A percentile compares a stretch with the other conserved stretches of the same genome.
phyloP scores from a whole-genome alignment of 345 rosid genomes.

The Eucalyptus viminalis region DNA sequence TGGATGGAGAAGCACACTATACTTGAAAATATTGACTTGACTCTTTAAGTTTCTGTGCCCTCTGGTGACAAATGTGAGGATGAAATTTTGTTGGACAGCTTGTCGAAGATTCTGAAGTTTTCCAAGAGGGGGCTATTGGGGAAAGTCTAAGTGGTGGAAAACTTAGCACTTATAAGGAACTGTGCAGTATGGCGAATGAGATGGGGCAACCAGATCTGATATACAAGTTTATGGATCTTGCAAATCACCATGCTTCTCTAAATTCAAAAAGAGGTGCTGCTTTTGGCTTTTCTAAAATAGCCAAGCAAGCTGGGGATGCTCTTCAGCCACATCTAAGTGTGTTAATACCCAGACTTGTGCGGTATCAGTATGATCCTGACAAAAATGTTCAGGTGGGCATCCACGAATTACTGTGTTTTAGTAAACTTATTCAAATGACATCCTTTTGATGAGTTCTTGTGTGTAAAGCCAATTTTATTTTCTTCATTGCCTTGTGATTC shows the following conservation, averaged over 20 bases:
- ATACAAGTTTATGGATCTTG: conserved; percentile 96
- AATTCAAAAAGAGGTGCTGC: conserved; percentile 97
- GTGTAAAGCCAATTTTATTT: background rate
- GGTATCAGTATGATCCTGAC: conserved; percentile 96
- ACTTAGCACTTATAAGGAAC: conserved; percentile 92
- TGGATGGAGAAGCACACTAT: background rate
- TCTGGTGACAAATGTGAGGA: background rate
- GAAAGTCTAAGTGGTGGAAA: conserved; percentile 82
- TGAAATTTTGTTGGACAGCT: conserved; percentile 31
- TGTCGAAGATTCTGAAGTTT: conserved; percentile 84
- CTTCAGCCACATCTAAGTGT: conserved; percentile 70
- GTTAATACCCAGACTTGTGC: conserved; percentile 84
- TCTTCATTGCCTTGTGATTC: background rate
- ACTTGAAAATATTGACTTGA: background rate
- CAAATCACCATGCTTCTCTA: conserved; percentile 85
- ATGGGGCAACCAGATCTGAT: conserved; percentile 98
- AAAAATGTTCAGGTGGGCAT: conserved; percentile 82
- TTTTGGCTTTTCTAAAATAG: conserved; percentile 93
- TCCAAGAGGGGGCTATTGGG: conserved; percentile 87
- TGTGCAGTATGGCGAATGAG: conserved; percentile 93
- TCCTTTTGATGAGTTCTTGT: background rate
- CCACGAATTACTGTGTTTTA: background rate
- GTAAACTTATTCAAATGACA: background rate
- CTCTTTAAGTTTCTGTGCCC: background rate
- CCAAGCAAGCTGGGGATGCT: conserved; percentile 99